A percentile compares a stretch with the other conserved stretches of the same genome.
These are phyloP conservation scores for Madurella fahalii DNA, from an alignment of 2,329 filamentous ascomycete genomes.

Conservation along the genomic window DNA sequence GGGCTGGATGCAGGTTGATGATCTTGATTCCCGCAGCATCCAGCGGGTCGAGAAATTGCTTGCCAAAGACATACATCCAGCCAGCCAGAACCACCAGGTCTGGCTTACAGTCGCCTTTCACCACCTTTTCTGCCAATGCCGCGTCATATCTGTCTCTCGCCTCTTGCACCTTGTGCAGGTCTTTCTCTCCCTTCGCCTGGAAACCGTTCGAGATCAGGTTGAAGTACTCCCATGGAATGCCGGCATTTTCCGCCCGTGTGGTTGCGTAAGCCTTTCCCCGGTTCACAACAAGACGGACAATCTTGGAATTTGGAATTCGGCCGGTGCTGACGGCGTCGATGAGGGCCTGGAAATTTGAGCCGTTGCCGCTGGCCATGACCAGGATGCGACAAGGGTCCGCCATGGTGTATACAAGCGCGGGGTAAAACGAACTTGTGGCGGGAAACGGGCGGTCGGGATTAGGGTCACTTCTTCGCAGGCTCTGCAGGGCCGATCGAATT, in stretches of 20 bases:
- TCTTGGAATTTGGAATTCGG: conserved; percentile 39
- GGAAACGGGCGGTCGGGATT: too few species aligned
- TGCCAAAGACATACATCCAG: conserved; percentile 80
- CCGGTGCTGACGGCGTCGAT: conserved; percentile 44
- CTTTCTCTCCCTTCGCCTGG: conserved; percentile 53
- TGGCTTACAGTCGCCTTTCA: conserved; percentile 52
- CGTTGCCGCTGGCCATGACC: conserved; percentile 69
- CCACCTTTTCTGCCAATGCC: conserved; percentile 65
- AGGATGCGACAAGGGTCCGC: conserved; percentile 48
- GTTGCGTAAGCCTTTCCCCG: conserved; percentile 45
- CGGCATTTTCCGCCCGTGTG: conserved; percentile 41
- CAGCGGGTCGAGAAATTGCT: conserved; percentile 65
- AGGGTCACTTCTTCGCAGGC: too few species aligned
- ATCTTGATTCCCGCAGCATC: conserved; percentile 58
- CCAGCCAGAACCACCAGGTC: conserved; percentile 77
- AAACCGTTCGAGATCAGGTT: conserved; percentile 73
- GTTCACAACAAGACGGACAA: conserved; percentile 47
- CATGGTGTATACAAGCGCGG: conserved; percentile 7
- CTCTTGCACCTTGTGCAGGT: conserved; percentile 49
- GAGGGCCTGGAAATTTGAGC: conserved; percentile 76
- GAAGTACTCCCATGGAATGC: conserved; percentile 74
- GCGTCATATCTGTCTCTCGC: conserved; percentile 69
- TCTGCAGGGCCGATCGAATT: background rate
- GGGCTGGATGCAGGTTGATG: conserved; percentile 78
- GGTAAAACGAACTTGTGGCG: background rate